These are phyloP conservation scores for Podospora pseudocomata DNA, from an alignment of 495 filamentous ascomycete genomes.

Conservation along the genomic window DNA sequence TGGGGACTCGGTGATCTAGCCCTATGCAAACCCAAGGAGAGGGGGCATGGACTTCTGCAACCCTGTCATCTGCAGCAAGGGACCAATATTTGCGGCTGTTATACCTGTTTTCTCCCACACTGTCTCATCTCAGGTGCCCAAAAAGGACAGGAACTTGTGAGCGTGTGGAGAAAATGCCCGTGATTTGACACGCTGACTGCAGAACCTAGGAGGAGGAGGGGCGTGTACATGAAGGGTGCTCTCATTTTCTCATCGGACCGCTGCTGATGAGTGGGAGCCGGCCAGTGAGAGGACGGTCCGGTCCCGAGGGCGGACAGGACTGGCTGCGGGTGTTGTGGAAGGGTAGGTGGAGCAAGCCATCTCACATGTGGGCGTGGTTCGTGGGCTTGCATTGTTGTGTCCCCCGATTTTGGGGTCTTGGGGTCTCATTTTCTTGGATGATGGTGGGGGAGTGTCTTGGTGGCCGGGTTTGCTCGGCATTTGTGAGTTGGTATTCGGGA, in stretches of 20 bases:
- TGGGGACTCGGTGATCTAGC: neutral
- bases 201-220: neutral
- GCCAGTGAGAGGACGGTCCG: neutral
- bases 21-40: neutral
- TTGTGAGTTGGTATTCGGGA: neutral
- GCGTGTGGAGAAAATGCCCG: neutral
- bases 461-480: neutral
- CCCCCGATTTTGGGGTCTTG: neutral
- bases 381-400: too few relatives aligned
- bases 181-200: neutral
- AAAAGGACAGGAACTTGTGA: neutral
- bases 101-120: neutral
- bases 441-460: neutral
- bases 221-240: neutral
- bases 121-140: neutral
- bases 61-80: neutral
- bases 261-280: neutral
- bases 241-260: neutral
- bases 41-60: neutral
- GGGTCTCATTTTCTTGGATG: too few relatives aligned
- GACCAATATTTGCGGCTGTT: neutral
- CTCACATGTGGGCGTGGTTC: neutral
- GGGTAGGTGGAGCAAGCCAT: neutral
- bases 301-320: neutral
- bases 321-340: neutral